Percentiles rank a stretch among this genome's conserved stretches.
These are phyloP conservation scores for Scytalidium sp. DNA, from an alignment of 2,329 filamentous ascomycete species.

Conservation along the genomic window DNA sequence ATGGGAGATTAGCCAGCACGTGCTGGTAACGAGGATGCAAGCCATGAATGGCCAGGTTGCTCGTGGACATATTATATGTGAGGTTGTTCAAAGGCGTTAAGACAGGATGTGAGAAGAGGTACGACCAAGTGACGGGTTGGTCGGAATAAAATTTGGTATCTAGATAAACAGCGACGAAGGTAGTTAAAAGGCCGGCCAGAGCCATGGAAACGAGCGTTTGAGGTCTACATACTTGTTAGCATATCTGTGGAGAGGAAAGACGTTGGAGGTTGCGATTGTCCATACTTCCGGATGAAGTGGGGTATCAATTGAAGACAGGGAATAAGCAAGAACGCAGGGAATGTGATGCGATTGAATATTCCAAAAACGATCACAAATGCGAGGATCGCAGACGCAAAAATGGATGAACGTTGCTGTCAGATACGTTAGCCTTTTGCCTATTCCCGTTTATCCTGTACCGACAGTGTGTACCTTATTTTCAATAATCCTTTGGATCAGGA, in stretches of 20 bases:
- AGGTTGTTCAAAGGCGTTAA: conserved; percentile 79
- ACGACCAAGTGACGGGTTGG: conserved; percentile 60
- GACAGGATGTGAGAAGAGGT: conserved; percentile 61
- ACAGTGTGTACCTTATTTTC: conserved; percentile 65
- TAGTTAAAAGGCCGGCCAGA: conserved; percentile 63
- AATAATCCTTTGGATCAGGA: conserved; percentile 83
- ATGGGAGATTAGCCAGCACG: conserved; percentile 65
- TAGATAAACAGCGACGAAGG: conserved; percentile 69
- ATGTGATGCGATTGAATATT: conserved; percentile 95
- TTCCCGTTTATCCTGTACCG: background rate
- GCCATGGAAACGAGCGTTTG: conserved; percentile 61
- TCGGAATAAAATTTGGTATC: conserved; percentile 82
- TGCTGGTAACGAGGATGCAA: conserved; percentile 80
- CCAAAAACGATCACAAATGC: conserved; percentile 82
- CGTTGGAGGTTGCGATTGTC: conserved; percentile 25
- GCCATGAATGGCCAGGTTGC: conserved; percentile 73
- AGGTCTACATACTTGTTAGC: conserved; percentile 39
- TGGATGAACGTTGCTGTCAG: conserved; percentile 66
- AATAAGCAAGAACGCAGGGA: conserved; percentile 86
- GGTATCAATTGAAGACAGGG: conserved; percentile 81
- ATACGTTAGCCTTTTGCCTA: conserved; percentile 10
- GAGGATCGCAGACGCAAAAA: conserved; percentile 73
- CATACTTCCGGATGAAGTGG: conserved; percentile 78
- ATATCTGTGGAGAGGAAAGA: background rate
- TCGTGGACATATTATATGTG: conserved; percentile 66